phyloP scores from a whole-genome alignment of 2,329 filamentous ascomycete genomes.

The Colletotrichum melonis region DNA sequence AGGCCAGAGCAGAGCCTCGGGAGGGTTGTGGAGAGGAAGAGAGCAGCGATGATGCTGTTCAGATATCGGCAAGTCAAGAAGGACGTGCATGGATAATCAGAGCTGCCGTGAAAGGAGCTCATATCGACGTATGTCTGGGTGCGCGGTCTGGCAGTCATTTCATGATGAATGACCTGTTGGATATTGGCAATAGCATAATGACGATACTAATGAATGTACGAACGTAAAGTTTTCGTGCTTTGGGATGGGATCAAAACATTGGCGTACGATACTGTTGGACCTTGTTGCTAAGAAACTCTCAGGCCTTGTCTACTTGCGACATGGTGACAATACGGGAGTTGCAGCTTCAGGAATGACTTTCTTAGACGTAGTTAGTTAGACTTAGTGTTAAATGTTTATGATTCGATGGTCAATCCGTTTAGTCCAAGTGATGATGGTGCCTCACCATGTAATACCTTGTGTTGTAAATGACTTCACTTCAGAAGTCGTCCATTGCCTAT shows the following conservation, averaged over 20 bases:
- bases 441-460: too few species aligned
- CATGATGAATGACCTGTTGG: conserved; percentile 19
- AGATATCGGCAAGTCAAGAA: not conserved
- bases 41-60: not conserved
- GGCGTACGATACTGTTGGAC: conserved; percentile 4
- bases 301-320: not conserved
- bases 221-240: conserved; percentile 30
- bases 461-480: too few species aligned
- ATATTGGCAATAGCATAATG: conserved; percentile 35
- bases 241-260: conserved; percentile 6
- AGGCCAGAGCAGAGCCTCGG: not conserved
- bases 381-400: conserved; percentile 32
- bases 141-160: conserved; percentile 25
- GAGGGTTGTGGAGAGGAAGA: not conserved
- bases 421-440: not conserved
- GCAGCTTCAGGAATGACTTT: conserved; percentile 23
- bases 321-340: conserved; percentile 13
- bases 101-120: conserved; percentile 7
- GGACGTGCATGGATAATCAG: not conserved
- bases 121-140: conserved; percentile 33
- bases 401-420: not conserved
- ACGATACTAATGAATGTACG: conserved; percentile 37
- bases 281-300: conserved; percentile 12
- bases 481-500: not conserved
- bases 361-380: conserved; percentile 31